phyloP scores from a whole-genome alignment of 129 eudicot species.

The Centrapalus pauciflorus region DNA sequence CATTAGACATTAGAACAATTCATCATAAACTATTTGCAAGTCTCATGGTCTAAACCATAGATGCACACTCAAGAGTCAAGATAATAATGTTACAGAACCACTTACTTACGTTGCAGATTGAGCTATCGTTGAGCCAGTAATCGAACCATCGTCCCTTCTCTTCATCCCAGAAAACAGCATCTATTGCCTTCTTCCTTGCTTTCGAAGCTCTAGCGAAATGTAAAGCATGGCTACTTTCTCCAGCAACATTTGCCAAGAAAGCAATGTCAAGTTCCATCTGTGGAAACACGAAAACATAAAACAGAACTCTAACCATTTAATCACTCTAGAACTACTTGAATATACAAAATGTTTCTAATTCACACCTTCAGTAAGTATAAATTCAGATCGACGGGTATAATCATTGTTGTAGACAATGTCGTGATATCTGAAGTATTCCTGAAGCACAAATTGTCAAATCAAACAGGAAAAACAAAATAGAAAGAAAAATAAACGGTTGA shows the following conservation, averaged over 20 bases:
- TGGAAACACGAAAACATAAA: not conserved
- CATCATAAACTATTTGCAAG: not conserved
- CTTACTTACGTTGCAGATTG: slow-evolving; percentile 62
- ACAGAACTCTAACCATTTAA: not conserved
- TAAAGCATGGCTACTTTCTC: slow-evolving; percentile 37
- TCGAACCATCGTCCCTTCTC: slow-evolving; percentile 91
- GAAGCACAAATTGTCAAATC: slow-evolving; percentile 4
- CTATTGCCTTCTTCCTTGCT: slow-evolving; percentile 65
- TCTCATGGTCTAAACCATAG: not conserved
- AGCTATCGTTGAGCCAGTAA: slow-evolving; percentile 58
- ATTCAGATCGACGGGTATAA: slow-evolving; percentile 91
- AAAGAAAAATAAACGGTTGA: not conserved
- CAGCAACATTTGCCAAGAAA: slow-evolving; percentile 54
- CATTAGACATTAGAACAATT: not conserved
- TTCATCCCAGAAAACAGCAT: slow-evolving; percentile 63
- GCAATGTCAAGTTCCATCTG: slow-evolving; percentile 97
- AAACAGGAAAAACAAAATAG: not conserved
- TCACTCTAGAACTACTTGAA: not conserved
- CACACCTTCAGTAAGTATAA: slow-evolving; percentile 68
- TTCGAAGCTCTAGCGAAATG: slow-evolving; percentile 50
- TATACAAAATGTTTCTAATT: not conserved
- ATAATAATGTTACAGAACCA: not conserved
- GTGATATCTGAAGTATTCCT: slow-evolving; percentile 79
- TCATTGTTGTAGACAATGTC: slow-evolving; percentile 61
- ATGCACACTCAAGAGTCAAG: not conserved